Evolutionary conservation across 345 rosid genomes (phyloP), one percentile per base, ranked within the genome.

Genomic region (Combretum micranthum): DNA sequence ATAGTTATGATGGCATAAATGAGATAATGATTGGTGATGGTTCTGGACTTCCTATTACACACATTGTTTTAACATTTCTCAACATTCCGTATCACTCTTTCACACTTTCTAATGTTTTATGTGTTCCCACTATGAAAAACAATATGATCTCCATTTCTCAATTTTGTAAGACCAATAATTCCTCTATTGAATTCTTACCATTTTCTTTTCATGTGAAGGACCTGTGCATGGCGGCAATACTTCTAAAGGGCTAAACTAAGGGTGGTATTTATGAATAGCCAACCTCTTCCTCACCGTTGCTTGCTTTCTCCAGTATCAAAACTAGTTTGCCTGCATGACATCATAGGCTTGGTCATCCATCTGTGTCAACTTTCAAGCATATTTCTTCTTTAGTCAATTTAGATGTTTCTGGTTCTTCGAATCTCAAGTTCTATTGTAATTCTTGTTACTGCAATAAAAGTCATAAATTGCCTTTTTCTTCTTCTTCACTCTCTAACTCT

Each of bases 141-240:
- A 58, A 65, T 44, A n/a, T 51, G 7, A 47, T 63, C 12, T 55
- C 32, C 11, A 47, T 53, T 17, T 55, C 60, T 3, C n/a, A 55
- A 32, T 32, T 55, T 55, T 47, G 53, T 25, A 45, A 54, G 20
- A 1, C n/a, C 2, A 48, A 64, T 39, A 21, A 56, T 21, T 12
- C 39, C 4, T 25, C 49, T 4, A 48, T 50, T 48, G 43, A 56
- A 48, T 56, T 64, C 10, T 49, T 32, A 19, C 68, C 61, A 13
- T 13, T 26, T 20, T 47, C 9, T 20, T 64, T 64, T 64, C 10
- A 12, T 55, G 61, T 64, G 42, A 48, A 56, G 68, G 62, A 64
- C 18, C 19, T 56, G 1, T 15, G 7, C 2, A 56, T 15, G 49
- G 52, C n/a, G 56, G 42, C 19, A 20, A 4, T 15, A 0, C 47